phyloP scores from a whole-genome alignment of 495 filamentous ascomycete genomes.

The Neurospora terricola region DNA sequence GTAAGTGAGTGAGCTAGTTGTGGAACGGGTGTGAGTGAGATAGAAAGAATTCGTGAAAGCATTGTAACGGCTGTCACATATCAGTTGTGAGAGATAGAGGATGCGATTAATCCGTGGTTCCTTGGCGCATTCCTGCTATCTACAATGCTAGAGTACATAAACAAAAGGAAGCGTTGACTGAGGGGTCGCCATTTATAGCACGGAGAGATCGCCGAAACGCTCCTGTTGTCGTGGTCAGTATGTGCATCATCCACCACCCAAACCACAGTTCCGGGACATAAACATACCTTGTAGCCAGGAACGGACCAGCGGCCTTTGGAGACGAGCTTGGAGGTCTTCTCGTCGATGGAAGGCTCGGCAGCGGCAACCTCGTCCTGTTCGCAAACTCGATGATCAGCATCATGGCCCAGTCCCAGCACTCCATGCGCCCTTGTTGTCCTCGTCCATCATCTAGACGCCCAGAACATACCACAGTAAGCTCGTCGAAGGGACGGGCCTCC shows the following conservation, averaged over 20 bases:
- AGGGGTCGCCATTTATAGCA: conserved; percentile 54
- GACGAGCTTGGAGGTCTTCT: conserved; percentile 83
- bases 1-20: no score
- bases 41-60: neutral
- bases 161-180: conserved; percentile 26
- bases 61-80: neutral
- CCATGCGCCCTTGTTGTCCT: neutral
- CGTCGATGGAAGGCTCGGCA: conserved; percentile 89
- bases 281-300: conserved; percentile 91
- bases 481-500: conserved; percentile 88
- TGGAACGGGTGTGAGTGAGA: neutral
- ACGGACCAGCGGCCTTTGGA: conserved; percentile 96
- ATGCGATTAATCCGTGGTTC: neutral
- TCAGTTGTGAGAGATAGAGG: neutral
- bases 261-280: conserved; percentile 1
- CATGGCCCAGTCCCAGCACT: neutral
- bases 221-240: conserved; percentile 47
- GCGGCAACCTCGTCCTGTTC: conserved; percentile 82
- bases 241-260: neutral
- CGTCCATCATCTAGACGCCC: neutral
- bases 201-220: conserved; percentile 94
- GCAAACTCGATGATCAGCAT: conserved; percentile 10
- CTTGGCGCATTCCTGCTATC: conserved; percentile 30
- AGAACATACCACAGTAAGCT: conserved; percentile 83
- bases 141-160: conserved; percentile 53